phyloP scores from a whole-genome alignment of 2,329 filamentous ascomycete species.

The Bertia moriformis region DNA sequence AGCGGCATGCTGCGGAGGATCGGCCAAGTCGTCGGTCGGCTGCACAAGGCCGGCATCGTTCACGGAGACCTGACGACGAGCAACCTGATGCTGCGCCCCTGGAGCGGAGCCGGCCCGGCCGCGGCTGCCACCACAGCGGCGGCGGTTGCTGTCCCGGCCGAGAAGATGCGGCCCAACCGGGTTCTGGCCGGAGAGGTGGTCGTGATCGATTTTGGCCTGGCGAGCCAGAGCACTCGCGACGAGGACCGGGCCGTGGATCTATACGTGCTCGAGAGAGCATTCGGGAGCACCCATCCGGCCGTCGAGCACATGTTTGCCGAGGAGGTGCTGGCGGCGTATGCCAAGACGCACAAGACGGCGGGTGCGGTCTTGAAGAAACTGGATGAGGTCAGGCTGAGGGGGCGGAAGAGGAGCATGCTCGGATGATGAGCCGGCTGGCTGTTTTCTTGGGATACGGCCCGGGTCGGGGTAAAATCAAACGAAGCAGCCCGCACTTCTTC shows the following conservation, averaged over 20 bases:
- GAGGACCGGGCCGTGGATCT: slow-evolving; percentile 92
- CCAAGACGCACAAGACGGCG: slow-evolving; percentile 59
- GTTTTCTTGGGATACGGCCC: no score
- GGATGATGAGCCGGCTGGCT: no score
- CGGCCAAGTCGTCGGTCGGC: slow-evolving; percentile 53
- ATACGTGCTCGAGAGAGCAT: slow-evolving; percentile 88
- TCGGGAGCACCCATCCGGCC: slow-evolving; percentile 82
- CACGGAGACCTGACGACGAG: slow-evolving; percentile 96
- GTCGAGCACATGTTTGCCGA: slow-evolving; percentile 65
- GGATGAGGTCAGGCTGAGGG: slow-evolving; percentile 84
- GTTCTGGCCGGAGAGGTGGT: slow-evolving; percentile 61
- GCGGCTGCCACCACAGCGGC: no score
- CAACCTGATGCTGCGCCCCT: slow-evolving; percentile 71
- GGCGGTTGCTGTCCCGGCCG: slow-evolving; percentile 5
- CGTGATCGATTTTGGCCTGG: slow-evolving; percentile 88
- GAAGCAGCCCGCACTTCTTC: no score
- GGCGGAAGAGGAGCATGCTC: slow-evolving; percentile 92
- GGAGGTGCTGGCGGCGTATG: slow-evolving; percentile 58
- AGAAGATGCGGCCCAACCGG: no score
- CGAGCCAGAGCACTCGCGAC: slow-evolving; percentile 64
- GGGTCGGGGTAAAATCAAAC: no score
- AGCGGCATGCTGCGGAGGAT: slow-evolving; percentile 42
- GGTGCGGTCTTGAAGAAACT: slow-evolving; percentile 63
- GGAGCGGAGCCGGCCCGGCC: slow-evolving; percentile 6
- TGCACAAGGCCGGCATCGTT: slow-evolving; percentile 73